These are phyloP conservation scores for Pseudozyma pruni DNA, from an alignment of 1,284 basidiomycete species.

Conservation along the genomic window DNA sequence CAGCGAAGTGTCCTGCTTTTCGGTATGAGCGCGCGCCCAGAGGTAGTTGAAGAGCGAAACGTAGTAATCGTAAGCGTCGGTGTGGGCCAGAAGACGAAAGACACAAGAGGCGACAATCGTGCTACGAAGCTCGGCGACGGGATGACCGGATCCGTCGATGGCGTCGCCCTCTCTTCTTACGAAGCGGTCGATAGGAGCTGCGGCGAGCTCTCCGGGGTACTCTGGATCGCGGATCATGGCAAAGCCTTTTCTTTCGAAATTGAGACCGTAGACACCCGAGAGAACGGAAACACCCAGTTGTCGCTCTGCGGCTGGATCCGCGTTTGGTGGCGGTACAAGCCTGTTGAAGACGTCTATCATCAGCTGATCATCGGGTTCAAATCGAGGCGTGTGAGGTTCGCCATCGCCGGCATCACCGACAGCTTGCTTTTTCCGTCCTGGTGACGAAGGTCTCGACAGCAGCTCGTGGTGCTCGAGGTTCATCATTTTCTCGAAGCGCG, in stretches of 20 bases:
- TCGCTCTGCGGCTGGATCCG: background rate
- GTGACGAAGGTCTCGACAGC: background rate
- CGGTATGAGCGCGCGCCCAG: constrained; percentile 21
- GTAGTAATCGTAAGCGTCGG: constrained; percentile 1
- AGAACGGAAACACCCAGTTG: constrained; percentile 14
- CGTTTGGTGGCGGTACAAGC: background rate
- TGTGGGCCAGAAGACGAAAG: constrained; percentile 6
- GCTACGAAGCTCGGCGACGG: constrained; percentile 11
- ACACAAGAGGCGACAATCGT: background rate
- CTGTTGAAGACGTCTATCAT: constrained; percentile 13
- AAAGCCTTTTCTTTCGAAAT: constrained; percentile 23
- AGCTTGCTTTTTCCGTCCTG: too few relatives aligned
- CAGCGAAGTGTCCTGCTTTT: constrained; percentile 3
- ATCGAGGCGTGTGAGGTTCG: constrained; percentile 4
- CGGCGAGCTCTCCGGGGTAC: background rate
- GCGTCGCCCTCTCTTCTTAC: background rate
- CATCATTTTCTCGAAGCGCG: constrained; percentile 13
- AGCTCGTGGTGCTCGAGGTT: constrained; percentile 21
- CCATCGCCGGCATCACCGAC: background rate
- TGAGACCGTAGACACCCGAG: constrained; percentile 27
- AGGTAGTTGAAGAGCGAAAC: constrained; percentile 42
- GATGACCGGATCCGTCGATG: constrained; percentile 1
- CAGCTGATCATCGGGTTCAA: constrained; percentile 26
- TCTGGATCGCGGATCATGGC: constrained; percentile 26
- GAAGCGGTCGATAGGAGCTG: constrained; percentile 11